These are phyloP conservation scores for Capsella bursapastoris DNA, from an alignment of 345 rosid species.

Conservation along the genomic window DNA sequence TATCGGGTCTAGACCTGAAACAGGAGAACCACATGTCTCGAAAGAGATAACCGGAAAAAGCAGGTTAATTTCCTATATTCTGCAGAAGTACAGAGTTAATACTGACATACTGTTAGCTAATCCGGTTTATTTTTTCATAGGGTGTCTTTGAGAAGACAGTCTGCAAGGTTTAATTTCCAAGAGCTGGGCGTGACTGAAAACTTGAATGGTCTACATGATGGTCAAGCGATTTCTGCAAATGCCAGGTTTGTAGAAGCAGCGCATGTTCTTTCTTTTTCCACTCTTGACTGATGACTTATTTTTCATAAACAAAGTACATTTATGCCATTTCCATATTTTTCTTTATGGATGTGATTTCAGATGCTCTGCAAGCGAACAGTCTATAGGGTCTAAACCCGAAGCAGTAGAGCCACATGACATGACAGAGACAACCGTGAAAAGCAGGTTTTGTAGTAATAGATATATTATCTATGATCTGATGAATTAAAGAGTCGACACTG, in stretches of 20 bases:
- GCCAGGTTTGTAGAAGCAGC: slow-evolving; percentile 48
- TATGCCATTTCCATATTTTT: background rate
- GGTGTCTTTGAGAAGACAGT: slow-evolving; percentile 42
- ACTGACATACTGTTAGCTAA: slow-evolving; percentile 22
- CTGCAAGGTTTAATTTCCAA: slow-evolving; percentile 40
- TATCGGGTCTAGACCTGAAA: slow-evolving; percentile 40
- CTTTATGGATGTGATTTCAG: slow-evolving; percentile 25
- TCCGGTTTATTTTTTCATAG: background rate
- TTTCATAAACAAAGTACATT: slow-evolving; percentile 16
- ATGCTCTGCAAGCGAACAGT: slow-evolving; percentile 40
- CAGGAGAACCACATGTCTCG: slow-evolving; percentile 42
- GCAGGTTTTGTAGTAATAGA: slow-evolving; percentile 45
- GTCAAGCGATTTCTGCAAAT: slow-evolving; percentile 41
- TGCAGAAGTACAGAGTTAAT: slow-evolving; percentile 4
- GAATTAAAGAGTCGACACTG: slow-evolving; percentile 16
- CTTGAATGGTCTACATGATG: slow-evolving; percentile 27
- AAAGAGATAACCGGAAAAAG: slow-evolving; percentile 44
- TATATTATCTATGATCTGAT: background rate
- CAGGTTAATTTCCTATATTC: slow-evolving; percentile 42
- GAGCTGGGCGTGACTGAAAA: slow-evolving; percentile 31
- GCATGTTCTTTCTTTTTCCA: slow-evolving; percentile 5
- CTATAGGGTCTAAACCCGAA: slow-evolving; percentile 42
- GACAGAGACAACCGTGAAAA: slow-evolving; percentile 42
- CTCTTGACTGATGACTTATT: slow-evolving; percentile 16
- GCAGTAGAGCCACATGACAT: slow-evolving; percentile 44